Evolutionary conservation across 2,329 filamentous ascomycete genomes (phyloP).

Genomic region (Capronia coronata): DNA sequence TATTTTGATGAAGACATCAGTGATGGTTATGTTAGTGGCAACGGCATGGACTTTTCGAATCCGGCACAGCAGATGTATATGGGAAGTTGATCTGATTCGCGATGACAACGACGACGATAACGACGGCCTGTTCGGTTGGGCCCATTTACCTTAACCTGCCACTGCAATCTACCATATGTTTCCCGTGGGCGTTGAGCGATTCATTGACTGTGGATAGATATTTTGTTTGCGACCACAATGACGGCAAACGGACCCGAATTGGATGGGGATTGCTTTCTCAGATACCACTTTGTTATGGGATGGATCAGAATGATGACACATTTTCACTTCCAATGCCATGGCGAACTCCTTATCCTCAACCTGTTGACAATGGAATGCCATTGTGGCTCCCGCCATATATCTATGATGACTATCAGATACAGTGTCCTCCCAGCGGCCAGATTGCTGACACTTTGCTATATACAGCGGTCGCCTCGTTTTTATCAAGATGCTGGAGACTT

Average conservation of each 20-base stretch:
- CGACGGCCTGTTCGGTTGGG: too few species aligned
- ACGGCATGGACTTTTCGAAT: slow-evolving; percentile 25
- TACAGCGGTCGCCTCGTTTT: background rate
- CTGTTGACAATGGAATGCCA: background rate
- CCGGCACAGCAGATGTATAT: slow-evolving; percentile 19
- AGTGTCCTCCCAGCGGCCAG: background rate
- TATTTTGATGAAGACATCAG: slow-evolving; percentile 59
- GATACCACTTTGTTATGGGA: slow-evolving; percentile 3
- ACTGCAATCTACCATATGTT: background rate
- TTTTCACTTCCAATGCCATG: background rate
- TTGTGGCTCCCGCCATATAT: background rate
- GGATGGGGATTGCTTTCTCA: background rate
- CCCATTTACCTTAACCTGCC: too few species aligned
- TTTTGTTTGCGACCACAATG: background rate
- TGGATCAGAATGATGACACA: background rate
- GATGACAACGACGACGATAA: background rate
- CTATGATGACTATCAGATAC: background rate
- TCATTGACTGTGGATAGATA: slow-evolving; percentile 5
- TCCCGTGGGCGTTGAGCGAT: background rate
- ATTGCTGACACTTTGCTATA: background rate
- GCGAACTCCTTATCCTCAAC: background rate
- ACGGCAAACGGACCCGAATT: background rate
- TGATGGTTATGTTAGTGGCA: slow-evolving; percentile 32
- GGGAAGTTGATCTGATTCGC: background rate
- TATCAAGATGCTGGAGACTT: background rate